phyloP scores from a whole-genome alignment of 2,329 filamentous ascomycete genomes.

The Lecanosticta acicola region DNA sequence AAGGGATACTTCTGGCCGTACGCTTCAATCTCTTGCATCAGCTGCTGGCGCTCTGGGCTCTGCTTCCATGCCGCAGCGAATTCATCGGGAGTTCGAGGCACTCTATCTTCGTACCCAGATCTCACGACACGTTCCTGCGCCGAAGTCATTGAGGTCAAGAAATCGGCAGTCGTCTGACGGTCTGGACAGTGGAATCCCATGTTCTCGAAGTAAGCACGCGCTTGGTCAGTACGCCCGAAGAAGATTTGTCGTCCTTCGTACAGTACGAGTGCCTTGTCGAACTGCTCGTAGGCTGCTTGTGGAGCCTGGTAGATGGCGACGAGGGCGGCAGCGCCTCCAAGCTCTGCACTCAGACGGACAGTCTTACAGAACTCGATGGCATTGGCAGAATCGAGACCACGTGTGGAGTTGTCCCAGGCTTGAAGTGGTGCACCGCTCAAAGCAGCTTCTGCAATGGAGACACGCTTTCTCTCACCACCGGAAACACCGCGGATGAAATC shows the following conservation, averaged over 20 bases:
- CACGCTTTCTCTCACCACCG: constrained; percentile 71
- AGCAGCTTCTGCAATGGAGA: constrained; percentile 74
- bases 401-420: constrained; percentile 74
- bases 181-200: constrained; percentile 68
- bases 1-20: constrained; percentile 44
- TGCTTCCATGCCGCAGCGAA: constrained; percentile 51
- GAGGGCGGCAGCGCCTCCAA: constrained; percentile 59
- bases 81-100: constrained; percentile 47
- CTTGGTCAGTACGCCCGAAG: constrained; percentile 59
- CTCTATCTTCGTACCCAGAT: constrained; percentile 40
- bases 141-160: constrained; percentile 67
- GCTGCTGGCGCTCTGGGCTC: constrained; percentile 44
- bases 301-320: constrained; percentile 72
- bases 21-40: constrained; percentile 42
- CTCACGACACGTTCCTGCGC: constrained; percentile 43
- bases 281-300: constrained; percentile 62
- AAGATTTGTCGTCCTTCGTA: constrained; percentile 66
- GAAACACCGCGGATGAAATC: constrained; percentile 70
- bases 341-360: constrained; percentile 60
- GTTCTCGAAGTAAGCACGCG: constrained; percentile 63
- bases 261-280: constrained; percentile 64
- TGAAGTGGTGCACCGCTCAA: constrained; percentile 56
- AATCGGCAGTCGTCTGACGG: constrained; percentile 68
- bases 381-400: constrained; percentile 69
- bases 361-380: constrained; percentile 71